These are phyloP conservation scores for Lagenaria siceraria DNA, from an alignment of 306 rosid genomes.

Conservation along the genomic window DNA sequence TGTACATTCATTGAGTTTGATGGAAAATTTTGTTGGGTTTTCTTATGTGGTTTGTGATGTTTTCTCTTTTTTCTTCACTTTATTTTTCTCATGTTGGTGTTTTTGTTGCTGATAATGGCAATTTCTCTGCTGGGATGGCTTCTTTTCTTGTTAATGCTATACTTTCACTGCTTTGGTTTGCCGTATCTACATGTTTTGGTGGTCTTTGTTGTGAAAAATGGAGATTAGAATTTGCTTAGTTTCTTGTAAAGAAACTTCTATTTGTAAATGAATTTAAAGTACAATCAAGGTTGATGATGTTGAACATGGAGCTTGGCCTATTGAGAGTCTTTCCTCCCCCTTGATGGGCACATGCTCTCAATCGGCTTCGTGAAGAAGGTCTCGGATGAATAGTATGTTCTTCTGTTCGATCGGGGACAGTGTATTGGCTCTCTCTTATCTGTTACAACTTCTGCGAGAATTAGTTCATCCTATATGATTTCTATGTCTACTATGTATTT, in stretches of 20 bases:
- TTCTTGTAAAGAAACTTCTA: not conserved
- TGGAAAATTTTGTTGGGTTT: not conserved
- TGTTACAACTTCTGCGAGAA: not conserved
- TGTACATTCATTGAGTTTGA: too few relatives aligned
- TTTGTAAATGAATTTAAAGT: not conserved
- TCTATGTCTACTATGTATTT: not conserved
- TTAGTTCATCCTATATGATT: not conserved
- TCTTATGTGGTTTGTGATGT: too few relatives aligned
- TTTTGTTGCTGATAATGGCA: not conserved
- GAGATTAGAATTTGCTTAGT: not conserved
- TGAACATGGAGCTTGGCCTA: not conserved
- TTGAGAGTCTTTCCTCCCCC: not conserved
- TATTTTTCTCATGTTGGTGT: not conserved
- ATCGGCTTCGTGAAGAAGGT: not conserved
- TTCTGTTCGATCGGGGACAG: not conserved
- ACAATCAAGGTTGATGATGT: not conserved
- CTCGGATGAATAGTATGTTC: not conserved
- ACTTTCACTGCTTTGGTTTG: not conserved
- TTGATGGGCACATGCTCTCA: not conserved
- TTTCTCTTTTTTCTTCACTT: not conserved
- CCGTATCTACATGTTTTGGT: not conserved
- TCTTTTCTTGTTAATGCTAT: not conserved
- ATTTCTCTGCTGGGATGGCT: not conserved
- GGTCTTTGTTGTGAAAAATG: not conserved
- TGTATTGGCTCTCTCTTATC: not conserved